Evolutionary conservation across 2,329 filamentous ascomycete genomes (phyloP).

Genomic region (Nigrospora oryzae): DNA sequence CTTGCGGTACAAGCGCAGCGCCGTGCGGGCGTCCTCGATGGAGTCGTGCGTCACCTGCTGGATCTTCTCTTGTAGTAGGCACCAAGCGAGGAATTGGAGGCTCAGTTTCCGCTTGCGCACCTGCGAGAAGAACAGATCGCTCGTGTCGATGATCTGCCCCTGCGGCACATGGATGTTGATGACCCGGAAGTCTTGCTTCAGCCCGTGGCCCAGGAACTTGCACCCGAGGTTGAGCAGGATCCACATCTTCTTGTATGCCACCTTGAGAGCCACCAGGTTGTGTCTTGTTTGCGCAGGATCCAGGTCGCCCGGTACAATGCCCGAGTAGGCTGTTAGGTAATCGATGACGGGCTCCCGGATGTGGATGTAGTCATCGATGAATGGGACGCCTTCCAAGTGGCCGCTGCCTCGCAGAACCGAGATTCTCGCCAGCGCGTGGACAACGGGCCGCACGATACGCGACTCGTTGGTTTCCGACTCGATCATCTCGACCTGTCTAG

Average conservation of each 20-base stretch:
- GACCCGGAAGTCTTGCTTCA: constrained; percentile 93
- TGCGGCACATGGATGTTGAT: constrained; percentile 96
- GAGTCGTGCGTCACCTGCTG: constrained; percentile 89
- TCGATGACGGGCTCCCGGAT: constrained; percentile 89
- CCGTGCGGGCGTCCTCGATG: constrained; percentile 89
- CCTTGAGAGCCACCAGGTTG: constrained; percentile 78
- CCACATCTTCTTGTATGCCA: constrained; percentile 97
- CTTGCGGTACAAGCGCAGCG: constrained; percentile 80
- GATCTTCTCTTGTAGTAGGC: constrained; percentile 85
- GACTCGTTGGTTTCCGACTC: constrained; percentile 80
- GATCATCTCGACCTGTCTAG: constrained; percentile 91
- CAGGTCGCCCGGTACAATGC: constrained; percentile 78
- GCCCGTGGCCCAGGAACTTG: constrained; percentile 85
- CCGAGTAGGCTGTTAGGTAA: constrained; percentile 90
- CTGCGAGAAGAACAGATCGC: constrained; percentile 80
- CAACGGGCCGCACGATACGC: constrained; percentile 84
- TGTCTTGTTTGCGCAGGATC: constrained; percentile 68
- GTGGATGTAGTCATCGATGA: constrained; percentile 95
- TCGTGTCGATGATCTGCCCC: constrained; percentile 86
- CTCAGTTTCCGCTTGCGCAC: constrained; percentile 78
- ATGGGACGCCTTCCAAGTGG: constrained; percentile 70
- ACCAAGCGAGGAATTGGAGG: constrained; percentile 85
- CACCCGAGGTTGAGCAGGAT: constrained; percentile 89
- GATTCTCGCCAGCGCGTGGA: constrained; percentile 84
- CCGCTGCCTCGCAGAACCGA: constrained; percentile 81